These are phyloP conservation scores for Russula emetica DNA, from an alignment of 768 basidiomycete genomes.

Conservation along the genomic window DNA sequence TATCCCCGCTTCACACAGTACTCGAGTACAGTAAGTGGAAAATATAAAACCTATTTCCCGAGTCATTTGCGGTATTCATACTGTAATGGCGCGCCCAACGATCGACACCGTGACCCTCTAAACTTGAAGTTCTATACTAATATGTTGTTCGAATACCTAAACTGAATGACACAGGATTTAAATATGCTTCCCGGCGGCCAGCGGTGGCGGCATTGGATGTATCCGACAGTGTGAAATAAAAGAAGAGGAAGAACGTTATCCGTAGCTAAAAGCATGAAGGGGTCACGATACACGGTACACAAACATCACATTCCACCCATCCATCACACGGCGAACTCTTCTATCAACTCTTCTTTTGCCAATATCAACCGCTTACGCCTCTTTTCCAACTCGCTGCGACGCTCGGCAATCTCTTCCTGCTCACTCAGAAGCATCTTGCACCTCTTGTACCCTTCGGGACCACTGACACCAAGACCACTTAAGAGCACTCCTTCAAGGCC, in stretches of 20 bases:
- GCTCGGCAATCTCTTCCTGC: constrained; percentile 38
- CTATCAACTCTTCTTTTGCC: constrained; percentile 41
- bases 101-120: no score
- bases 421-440: constrained; percentile 52
- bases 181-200: no score
- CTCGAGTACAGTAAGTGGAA: no score
- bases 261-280: background rate
- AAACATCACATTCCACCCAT: background rate
- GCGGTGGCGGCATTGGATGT: no score
- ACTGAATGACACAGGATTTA: no score
- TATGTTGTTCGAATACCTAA: no score
- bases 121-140: no score
- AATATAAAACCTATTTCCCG: no score
- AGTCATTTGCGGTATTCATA: no score
- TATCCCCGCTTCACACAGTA: no score
- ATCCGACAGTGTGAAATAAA: background rate
- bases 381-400: constrained; percentile 45
- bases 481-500: constrained; percentile 44
- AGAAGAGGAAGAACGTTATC: background rate
- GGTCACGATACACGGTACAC: background rate
- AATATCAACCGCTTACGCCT: constrained; percentile 45
- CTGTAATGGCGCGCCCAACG: no score
- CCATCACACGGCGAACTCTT: constrained; percentile 19
- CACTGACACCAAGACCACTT: constrained; percentile 46
- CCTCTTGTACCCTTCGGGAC: constrained; percentile 40